Evolutionary conservation across 768 basidiomycete genomes (phyloP).

Genomic region (Termitomyces sp.): DNA sequence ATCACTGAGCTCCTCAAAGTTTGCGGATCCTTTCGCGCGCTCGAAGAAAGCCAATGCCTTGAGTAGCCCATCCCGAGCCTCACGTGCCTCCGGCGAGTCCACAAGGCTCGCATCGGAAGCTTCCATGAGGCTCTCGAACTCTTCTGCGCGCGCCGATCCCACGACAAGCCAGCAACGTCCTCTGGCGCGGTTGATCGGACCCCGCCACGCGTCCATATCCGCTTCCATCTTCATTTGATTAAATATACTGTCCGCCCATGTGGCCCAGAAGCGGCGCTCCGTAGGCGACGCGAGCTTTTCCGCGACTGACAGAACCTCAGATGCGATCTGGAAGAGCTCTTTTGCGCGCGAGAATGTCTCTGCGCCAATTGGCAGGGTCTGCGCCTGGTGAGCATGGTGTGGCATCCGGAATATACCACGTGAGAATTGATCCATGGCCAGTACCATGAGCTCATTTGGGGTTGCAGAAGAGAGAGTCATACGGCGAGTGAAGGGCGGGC

Average conservation of each 20-base stretch:
- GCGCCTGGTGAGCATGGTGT: slow-evolving; percentile 27
- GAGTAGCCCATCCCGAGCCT: slow-evolving; percentile 46
- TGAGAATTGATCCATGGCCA: slow-evolving; percentile 67
- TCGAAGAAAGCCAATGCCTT: slow-evolving; percentile 41
- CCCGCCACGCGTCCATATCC: slow-evolving; percentile 46
- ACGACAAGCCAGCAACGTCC: slow-evolving; percentile 53
- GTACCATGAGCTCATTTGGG: slow-evolving; percentile 47
- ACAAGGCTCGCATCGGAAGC: slow-evolving; percentile 32
- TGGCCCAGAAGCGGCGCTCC: slow-evolving; percentile 52
- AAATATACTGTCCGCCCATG: slow-evolving; percentile 58
- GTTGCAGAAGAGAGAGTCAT: slow-evolving; percentile 37
- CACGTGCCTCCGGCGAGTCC: slow-evolving; percentile 44
- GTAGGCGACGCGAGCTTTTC: slow-evolving; percentile 44
- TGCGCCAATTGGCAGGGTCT: slow-evolving; percentile 12
- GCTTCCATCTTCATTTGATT: slow-evolving; percentile 61
- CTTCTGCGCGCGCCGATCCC: slow-evolving; percentile 51
- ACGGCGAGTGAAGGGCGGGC: slow-evolving; percentile 46
- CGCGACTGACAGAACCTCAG: slow-evolving; percentile 54
- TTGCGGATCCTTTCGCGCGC: slow-evolving; percentile 27
- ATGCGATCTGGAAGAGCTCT: slow-evolving; percentile 59
- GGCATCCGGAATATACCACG: slow-evolving; percentile 73
- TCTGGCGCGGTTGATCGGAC: slow-evolving; percentile 38
- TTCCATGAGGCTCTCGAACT: slow-evolving; percentile 50
- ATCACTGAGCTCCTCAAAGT: slow-evolving; percentile 13
- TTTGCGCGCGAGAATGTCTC: slow-evolving; percentile 48